phyloP scores from a whole-genome alignment of 305 asterid genomes.

The Ilex paraguariensis region DNA sequence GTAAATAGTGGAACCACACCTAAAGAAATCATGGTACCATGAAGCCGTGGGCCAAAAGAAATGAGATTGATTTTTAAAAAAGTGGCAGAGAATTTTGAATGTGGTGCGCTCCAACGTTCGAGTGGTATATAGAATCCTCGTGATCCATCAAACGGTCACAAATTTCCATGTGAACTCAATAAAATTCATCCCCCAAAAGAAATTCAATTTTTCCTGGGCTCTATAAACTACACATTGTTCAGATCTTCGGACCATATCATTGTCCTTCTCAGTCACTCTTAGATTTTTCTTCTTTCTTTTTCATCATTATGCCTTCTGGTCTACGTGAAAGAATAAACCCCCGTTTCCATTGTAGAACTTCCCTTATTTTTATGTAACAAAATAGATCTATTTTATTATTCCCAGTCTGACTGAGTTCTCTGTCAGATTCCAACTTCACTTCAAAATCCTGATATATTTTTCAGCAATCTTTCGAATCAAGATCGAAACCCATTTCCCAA shows the following conservation, averaged over 20 bases:
- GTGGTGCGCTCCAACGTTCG: constrained; percentile 88
- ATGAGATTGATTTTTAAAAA: not conserved
- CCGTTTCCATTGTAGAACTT: constrained; percentile 24
- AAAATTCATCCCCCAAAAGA: constrained; percentile 21
- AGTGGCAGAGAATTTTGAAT: constrained; percentile 34
- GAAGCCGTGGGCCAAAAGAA: too few relatives aligned
- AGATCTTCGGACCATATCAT: constrained; percentile 41
- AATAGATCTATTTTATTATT: not conserved
- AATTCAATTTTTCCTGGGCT: constrained; percentile 1
- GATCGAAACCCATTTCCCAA: constrained; percentile 22
- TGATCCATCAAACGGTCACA: constrained; percentile 75
- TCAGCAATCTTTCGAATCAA: constrained; percentile 6
- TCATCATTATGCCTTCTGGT: constrained; percentile 59
- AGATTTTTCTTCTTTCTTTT: constrained; percentile 21
- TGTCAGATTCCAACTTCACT: constrained; percentile 10
- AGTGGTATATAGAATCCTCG: constrained; percentile 47
- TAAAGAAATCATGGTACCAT: too few relatives aligned
- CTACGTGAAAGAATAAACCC: constrained; percentile 31
- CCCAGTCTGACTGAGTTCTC: not conserved
- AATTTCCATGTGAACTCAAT: constrained; percentile 59
- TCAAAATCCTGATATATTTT: not conserved
- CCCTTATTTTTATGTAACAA: constrained; percentile 16
- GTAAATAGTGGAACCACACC: too few relatives aligned
- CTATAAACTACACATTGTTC: constrained; percentile 51
- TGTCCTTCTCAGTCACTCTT: constrained; percentile 6